These are phyloP conservation scores for Chlamydomonas sp. DNA, from an alignment of 139 green algal species.

Conservation along the genomic window DNA sequence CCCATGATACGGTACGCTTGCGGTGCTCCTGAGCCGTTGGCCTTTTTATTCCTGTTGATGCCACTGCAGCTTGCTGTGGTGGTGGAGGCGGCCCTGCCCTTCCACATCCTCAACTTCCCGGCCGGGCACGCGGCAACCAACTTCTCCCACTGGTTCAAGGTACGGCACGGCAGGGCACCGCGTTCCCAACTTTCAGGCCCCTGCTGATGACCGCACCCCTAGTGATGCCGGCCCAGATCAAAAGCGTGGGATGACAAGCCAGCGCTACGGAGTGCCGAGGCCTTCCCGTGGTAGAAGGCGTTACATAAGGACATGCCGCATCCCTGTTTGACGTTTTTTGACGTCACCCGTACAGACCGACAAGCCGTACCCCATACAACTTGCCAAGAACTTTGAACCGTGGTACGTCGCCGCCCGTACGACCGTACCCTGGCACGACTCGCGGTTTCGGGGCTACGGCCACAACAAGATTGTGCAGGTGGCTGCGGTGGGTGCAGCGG, in stretches of 20 bases:
- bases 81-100: constrained; percentile 31
- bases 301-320: too few species aligned
- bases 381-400: constrained; percentile 57
- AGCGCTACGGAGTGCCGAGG: background rate
- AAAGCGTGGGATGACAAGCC: background rate
- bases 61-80: background rate
- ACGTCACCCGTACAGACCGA: background rate
- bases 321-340: too few species aligned
- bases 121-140: constrained; percentile 20
- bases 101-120: constrained; percentile 21
- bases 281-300: too few species aligned
- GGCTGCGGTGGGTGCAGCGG: background rate
- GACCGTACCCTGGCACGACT: constrained; percentile 52
- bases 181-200: too few species aligned
- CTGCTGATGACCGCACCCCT: too few species aligned
- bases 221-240: background rate
- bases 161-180: background rate
- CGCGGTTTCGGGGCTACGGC: constrained; percentile 60
- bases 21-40: too few species aligned
- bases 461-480: constrained; percentile 64
- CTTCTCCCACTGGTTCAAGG: constrained; percentile 22
- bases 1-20: too few species aligned
- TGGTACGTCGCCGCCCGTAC: constrained; percentile 58
- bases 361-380: background rate
- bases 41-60: background rate